Conservation (phyloP, 805 yeast species). For the Yamadazyma phyllophila region DNA sequence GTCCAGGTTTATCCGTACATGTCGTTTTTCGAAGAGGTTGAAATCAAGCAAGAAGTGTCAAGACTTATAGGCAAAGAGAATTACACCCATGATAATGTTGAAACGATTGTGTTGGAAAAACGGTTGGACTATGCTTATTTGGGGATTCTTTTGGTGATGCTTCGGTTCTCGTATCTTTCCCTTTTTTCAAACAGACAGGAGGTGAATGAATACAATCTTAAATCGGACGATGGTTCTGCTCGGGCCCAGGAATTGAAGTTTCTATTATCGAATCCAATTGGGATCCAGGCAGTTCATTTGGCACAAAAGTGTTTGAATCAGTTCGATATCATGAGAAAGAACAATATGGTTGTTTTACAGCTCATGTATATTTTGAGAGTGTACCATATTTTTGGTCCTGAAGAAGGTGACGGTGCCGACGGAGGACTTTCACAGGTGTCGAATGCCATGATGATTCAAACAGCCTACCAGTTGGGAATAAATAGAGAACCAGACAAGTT, state of each 20-base stretch:
- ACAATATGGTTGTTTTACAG: slow-evolving; percentile 51
- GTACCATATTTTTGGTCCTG: slow-evolving; percentile 50
- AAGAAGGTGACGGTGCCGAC: slow-evolving; percentile 58
- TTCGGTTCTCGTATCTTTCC: slow-evolving; percentile 36
- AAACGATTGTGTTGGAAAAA: slow-evolving; percentile 25
- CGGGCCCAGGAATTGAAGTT: slow-evolving; percentile 25
- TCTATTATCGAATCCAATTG: slow-evolving; percentile 29
- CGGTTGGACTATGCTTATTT: slow-evolving; percentile 34
- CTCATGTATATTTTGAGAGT: slow-evolving; percentile 52
- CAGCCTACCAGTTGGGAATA: slow-evolving; percentile 65
- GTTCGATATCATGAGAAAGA: slow-evolving; percentile 32
- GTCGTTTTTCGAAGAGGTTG: slow-evolving; percentile 63
- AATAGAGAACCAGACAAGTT: slow-evolving; percentile 66
- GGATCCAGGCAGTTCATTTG: slow-evolving; percentile 27
- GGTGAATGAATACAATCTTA: slow-evolving; percentile 28
- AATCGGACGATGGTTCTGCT: slow-evolving; percentile 20
- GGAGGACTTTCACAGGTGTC: slow-evolving; percentile 59
- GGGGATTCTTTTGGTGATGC: slow-evolving; percentile 32
- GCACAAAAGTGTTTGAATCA: slow-evolving; percentile 38
- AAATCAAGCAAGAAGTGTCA: slow-evolving; percentile 42
- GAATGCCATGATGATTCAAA: slow-evolving; percentile 56
- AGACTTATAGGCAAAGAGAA: slow-evolving; percentile 44
- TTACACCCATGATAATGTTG: slow-evolving; percentile 19
- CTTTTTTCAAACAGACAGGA: slow-evolving; percentile 34
- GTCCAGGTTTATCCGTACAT: slow-evolving; percentile 58